Conservation (phyloP, 495 filamentous ascomycete species). For the Penicillium cinerascens region DNA sequence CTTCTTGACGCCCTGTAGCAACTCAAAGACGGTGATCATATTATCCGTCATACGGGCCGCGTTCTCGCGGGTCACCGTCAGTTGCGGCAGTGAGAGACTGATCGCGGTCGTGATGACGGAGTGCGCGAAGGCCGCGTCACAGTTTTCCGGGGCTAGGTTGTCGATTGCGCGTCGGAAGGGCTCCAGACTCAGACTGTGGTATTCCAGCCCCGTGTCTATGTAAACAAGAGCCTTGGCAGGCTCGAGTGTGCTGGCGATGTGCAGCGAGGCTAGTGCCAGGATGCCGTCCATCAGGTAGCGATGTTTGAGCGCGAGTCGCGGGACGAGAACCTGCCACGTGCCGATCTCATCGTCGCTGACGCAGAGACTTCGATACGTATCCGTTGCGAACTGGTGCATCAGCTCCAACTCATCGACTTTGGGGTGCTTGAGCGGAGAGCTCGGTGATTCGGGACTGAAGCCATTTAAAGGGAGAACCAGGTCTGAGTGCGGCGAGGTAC, state of each 20-base stretch:
- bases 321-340: constrained; percentile 34
- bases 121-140: constrained; percentile 45
- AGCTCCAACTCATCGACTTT: constrained; percentile 9
- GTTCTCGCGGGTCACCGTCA: constrained; percentile 19
- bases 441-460: neutral
- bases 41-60: constrained; percentile 23
- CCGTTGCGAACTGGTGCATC: constrained; percentile 17
- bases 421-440: neutral
- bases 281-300: constrained; percentile 52
- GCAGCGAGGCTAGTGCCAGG: constrained; percentile 48
- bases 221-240: constrained; percentile 31
- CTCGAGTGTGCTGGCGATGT: constrained; percentile 38
- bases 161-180: constrained; percentile 42
- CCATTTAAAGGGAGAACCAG: neutral
- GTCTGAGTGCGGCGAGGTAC: neutral
- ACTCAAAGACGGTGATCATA: constrained; percentile 25
- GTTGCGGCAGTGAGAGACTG: constrained; percentile 38
- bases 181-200: constrained; percentile 43
- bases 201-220: constrained; percentile 38
- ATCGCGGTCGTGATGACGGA: constrained; percentile 45
- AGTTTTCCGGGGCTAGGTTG: constrained; percentile 38
- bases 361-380: constrained; percentile 15
- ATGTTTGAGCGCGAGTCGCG: constrained; percentile 39
- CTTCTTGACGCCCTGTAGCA: constrained; percentile 30
- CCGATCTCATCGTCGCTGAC: constrained; percentile 18